Evolutionary conservation across 1,284 basidiomycete species (phyloP).

Genomic region (Ceratobasidium sp.): DNA sequence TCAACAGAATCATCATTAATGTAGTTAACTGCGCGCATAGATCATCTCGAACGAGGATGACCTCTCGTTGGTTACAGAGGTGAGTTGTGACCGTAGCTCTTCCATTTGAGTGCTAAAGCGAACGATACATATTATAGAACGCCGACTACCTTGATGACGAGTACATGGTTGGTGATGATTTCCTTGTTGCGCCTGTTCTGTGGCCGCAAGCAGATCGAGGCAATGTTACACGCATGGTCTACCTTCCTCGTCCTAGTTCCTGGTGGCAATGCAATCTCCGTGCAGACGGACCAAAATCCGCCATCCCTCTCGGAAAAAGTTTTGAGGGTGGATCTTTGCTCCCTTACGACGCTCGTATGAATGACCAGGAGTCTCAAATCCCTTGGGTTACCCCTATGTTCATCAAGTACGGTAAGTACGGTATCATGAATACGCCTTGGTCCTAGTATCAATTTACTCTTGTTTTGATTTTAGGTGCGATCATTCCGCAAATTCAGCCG

Average conservation of each 20-base stretch:
- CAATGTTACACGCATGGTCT: slow-evolving; percentile 29
- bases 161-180: slow-evolving; percentile 43
- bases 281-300: slow-evolving; percentile 25
- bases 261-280: slow-evolving; percentile 45
- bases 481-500: slow-evolving; percentile 45
- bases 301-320: slow-evolving; percentile 8
- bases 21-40: not conserved
- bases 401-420: slow-evolving; percentile 27
- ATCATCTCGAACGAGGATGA: slow-evolving; percentile 45
- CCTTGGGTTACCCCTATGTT: slow-evolving; percentile 45
- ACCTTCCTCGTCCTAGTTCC: slow-evolving; percentile 39
- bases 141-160: slow-evolving; percentile 43
- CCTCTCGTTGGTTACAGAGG: slow-evolving; percentile 35
- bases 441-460: not conserved
- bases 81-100: not conserved
- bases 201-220: slow-evolving; percentile 9
- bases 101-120: too few relatives aligned
- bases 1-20: not conserved
- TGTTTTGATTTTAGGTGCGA: slow-evolving; percentile 22
- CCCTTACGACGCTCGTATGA: slow-evolving; percentile 14
- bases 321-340: slow-evolving; percentile 42
- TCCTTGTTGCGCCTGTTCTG: slow-evolving; percentile 40
- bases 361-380: not conserved
- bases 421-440: not conserved
- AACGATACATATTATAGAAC: slow-evolving; percentile 6